Evolutionary conservation across 192 early-diverging fungal genomes (phyloP), one percentile per base, ranked within the genome.

Genomic region (Coemansia sp.): DNA sequence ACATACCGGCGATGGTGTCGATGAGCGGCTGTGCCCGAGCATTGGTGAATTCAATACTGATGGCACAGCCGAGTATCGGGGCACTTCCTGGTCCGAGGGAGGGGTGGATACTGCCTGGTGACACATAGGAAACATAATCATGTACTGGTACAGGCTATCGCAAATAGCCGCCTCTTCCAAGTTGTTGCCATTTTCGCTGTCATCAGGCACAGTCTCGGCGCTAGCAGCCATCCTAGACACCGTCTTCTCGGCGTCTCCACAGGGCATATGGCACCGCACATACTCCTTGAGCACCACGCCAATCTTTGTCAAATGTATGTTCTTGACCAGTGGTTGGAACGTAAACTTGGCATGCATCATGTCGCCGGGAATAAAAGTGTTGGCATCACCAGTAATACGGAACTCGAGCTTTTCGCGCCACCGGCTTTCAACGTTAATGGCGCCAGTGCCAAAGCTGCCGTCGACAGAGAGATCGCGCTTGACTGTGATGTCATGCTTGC

Each of bases 381-480:
- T 76, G 6, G 75, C 80, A 21, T 78, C 65, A 0, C 73, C 35
- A 0, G 52, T 33, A 21, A 83, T 75, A 49, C 68, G 63, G 38
- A 83, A 78, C 32, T 83, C 80, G 47, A 83, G 76, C 67, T 75
- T 78, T 8, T 70, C 69, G 44, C 73, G 76, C 80, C 80, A 83
- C 61, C 75, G 63, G 69, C 77, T 77, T 38, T 83, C 76, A 11
- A 83, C 75, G 52, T 72, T 67, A 17, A 83, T 75, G 10, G 80
- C 75, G 52, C 80, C 80, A 2, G 80, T 72, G 60, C 80, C 73
- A 65, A 78, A 78, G 49, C 55, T 68, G 68, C 80, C 76, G 64
- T 78, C 76, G 40, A 73, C 55, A 6, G 75, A 68, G 73, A 83
- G 67, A 47, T 83, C 80, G 62, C 80, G 75, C 72, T 77, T 78